phyloP scores from a whole-genome alignment of 495 filamentous ascomycete species.

The Aspergillus carlsbadensis region DNA sequence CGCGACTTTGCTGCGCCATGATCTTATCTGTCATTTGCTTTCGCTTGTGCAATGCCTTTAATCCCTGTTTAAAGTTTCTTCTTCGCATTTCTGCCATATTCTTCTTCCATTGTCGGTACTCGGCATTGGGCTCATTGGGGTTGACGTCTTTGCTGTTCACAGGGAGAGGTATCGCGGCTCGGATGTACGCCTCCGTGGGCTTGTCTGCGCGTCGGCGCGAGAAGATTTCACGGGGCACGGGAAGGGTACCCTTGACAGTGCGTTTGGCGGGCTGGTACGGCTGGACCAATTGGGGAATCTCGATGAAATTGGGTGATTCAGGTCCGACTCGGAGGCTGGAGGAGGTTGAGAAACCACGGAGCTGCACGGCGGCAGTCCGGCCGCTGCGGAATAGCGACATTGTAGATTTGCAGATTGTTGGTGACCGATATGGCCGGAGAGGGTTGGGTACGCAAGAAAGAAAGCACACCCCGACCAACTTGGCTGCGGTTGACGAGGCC shows the following conservation, averaged over 20 bases:
- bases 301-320: constrained; percentile 72
- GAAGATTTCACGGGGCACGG: constrained; percentile 68
- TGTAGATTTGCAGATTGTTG: constrained; percentile 12
- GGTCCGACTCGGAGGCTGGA: constrained; percentile 49
- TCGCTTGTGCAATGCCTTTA: constrained; percentile 56
- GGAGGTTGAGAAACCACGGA: constrained; percentile 44
- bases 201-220: constrained; percentile 48
- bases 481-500: constrained; percentile 15
- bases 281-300: constrained; percentile 57
- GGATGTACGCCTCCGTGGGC: constrained; percentile 52
- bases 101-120: constrained; percentile 61
- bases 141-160: constrained; percentile 28
- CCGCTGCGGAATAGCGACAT: constrained; percentile 45
- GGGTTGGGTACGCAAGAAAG: not conserved
- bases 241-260: constrained; percentile 68
- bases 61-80: constrained; percentile 61
- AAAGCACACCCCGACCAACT: constrained; percentile 11
- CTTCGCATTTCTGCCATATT: constrained; percentile 59
- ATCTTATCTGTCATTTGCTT: constrained; percentile 45
- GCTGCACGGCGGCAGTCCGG: constrained; percentile 43
- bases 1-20: constrained; percentile 33
- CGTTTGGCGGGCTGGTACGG: constrained; percentile 43
- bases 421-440: not conserved
- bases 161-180: constrained; percentile 40
- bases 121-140: constrained; percentile 38